These are phyloP conservation scores for Fusarium buxicola DNA, from an alignment of 2,329 filamentous ascomycete species.

Conservation along the genomic window DNA sequence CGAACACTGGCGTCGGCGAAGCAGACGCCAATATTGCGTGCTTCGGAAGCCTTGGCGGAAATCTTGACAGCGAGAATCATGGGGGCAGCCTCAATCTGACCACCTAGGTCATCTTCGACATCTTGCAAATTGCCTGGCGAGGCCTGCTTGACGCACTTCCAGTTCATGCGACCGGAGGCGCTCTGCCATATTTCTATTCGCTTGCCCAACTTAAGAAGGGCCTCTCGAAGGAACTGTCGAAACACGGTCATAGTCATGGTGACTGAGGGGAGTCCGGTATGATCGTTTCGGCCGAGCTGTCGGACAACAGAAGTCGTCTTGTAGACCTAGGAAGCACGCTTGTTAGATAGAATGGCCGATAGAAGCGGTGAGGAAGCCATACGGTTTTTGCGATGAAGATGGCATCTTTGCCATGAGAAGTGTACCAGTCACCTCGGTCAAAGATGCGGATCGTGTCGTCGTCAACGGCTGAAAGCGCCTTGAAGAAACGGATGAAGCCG, in stretches of 20 bases:
- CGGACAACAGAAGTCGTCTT: constrained; percentile 96
- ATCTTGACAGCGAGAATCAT: constrained; percentile 97
- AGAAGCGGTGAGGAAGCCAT: constrained; percentile 13
- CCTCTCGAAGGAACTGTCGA: constrained; percentile 93
- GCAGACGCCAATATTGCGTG: constrained; percentile 89
- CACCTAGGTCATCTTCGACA: constrained; percentile 92
- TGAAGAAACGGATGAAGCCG: constrained; percentile 97
- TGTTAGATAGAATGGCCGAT: constrained; percentile 8
- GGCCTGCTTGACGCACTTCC: constrained; percentile 91
- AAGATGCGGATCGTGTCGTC: constrained; percentile 89
- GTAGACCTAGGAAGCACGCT: constrained; percentile 75
- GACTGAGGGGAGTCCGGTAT: constrained; percentile 89
- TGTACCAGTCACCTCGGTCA: constrained; percentile 95
- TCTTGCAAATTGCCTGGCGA: constrained; percentile 97
- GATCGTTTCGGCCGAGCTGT: constrained; percentile 85
- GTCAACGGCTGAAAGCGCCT: constrained; percentile 78
- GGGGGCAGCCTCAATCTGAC: constrained; percentile 87
- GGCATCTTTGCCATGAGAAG: constrained; percentile 89
- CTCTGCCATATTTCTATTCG: constrained; percentile 91
- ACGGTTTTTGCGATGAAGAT: constrained; percentile 84
- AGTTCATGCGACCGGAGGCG: constrained; percentile 81
- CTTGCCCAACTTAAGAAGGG: constrained; percentile 90
- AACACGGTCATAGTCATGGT: constrained; percentile 97
- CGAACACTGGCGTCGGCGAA: constrained; percentile 97
- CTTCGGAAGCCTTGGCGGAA: constrained; percentile 86